These are phyloP conservation scores for Kodamaea kaohsiungensis DNA, from an alignment of 805 yeast species.

Conservation along the genomic window DNA sequence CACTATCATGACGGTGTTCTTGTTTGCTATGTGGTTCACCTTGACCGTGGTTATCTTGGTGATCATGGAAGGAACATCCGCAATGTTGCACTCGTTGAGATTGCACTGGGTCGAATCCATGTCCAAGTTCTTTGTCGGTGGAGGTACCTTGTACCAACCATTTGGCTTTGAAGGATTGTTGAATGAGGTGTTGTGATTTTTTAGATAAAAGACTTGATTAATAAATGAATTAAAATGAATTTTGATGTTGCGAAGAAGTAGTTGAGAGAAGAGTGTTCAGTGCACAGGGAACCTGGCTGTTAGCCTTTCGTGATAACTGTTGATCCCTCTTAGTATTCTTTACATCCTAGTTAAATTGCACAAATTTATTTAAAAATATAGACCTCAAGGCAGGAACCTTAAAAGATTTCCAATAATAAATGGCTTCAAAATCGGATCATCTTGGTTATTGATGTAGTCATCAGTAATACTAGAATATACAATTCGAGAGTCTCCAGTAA, in stretches of 20 bases:
- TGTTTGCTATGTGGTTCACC: conserved; percentile 76
- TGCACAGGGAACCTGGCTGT: too few species aligned
- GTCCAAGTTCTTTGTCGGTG: conserved; percentile 80
- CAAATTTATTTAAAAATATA: too few species aligned
- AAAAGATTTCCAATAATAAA: too few species aligned
- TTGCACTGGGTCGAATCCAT: conserved; percentile 83
- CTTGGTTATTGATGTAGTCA: too few species aligned
- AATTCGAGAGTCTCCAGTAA: too few species aligned
- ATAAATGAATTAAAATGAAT: neutral
- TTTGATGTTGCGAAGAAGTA: neutral
- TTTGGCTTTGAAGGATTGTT: conserved; percentile 32
- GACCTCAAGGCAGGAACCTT: too few species aligned
- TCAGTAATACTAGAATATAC: too few species aligned
- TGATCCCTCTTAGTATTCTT: too few species aligned
- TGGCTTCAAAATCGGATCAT: too few species aligned
- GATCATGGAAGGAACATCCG: conserved; percentile 83
- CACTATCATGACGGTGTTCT: conserved; percentile 54
- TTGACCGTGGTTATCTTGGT: conserved; percentile 69
- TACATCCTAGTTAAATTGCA: too few species aligned
- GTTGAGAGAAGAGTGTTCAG: too few species aligned
- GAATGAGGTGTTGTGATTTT: conserved; percentile 12
- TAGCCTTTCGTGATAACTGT: too few species aligned
- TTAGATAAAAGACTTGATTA: neutral
- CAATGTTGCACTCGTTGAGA: conserved; percentile 76
- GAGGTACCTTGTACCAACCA: conserved; percentile 68